A percentile compares a stretch with the other conserved stretches of the same genome.
These are phyloP conservation scores for Crataegus laevigata DNA, from an alignment of 306 rosid genomes.

Conservation along the genomic window DNA sequence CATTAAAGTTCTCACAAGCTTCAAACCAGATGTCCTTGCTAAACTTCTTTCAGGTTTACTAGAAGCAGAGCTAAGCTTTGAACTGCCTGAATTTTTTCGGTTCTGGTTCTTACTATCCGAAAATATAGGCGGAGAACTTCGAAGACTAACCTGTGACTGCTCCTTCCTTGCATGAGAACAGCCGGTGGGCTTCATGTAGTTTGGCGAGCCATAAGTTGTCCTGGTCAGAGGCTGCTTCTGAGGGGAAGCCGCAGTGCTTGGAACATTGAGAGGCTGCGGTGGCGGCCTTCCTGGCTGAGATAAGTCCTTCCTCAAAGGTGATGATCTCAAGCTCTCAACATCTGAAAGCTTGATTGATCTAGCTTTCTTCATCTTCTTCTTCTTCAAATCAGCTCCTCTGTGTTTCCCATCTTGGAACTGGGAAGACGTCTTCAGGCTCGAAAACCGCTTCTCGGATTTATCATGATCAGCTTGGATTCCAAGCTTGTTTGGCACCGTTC, in stretches of 20 bases:
- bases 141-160: constrained; percentile 45
- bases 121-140: constrained; percentile 26
- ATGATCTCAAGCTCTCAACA: constrained; percentile 39
- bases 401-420: constrained; percentile 57
- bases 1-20: constrained; percentile 57
- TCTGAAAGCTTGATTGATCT: constrained; percentile 57
- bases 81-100: constrained; percentile 25
- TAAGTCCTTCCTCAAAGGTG: constrained; percentile 27
- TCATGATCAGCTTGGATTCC: constrained; percentile 57
- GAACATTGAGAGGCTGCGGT: constrained; percentile 28
- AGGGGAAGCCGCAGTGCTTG: constrained; percentile 17
- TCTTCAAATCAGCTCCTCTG: constrained; percentile 67
- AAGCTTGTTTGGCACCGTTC: constrained; percentile 53
- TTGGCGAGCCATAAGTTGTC: constrained; percentile 52
- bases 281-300: constrained; percentile 42
- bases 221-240: constrained; percentile 34
- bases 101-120: constrained; percentile 28
- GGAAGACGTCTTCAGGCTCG: constrained; percentile 42
- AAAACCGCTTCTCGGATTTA: constrained; percentile 43
- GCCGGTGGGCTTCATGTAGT: constrained; percentile 96
- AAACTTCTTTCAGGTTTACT: constrained; percentile 34
- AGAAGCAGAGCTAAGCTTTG: constrained; percentile 29
- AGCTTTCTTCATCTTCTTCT: constrained; percentile 69
- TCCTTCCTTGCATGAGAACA: constrained; percentile 82
- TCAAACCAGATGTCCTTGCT: constrained; percentile 44